phyloP scores from a whole-genome alignment of 1,284 basidiomycete species.

The Ceratobasidium sp. region DNA sequence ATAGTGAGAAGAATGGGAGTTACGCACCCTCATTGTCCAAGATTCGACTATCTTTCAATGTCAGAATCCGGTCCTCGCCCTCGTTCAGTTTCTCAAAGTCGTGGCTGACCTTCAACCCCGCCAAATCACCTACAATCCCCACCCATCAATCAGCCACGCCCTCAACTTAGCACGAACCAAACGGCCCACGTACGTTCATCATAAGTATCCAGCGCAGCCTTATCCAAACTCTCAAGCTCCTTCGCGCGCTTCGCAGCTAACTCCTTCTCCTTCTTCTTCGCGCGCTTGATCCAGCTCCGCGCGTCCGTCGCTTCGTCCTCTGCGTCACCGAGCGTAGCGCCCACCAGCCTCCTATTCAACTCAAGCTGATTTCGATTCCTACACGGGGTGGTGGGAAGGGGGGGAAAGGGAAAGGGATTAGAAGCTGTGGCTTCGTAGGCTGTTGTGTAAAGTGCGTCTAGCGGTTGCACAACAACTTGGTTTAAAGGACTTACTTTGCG shows the following conservation, averaged over 20 bases:
- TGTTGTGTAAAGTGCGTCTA: constrained; percentile 45
- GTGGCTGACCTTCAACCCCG: constrained; percentile 95
- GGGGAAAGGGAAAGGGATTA: constrained; percentile 34
- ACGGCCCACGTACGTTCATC: constrained; percentile 74
- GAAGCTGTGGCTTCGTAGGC: constrained; percentile 37
- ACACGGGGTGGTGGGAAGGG: constrained; percentile 50
- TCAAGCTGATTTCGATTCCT: constrained; percentile 94
- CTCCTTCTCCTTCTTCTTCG: constrained; percentile 57
- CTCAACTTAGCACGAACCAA: constrained; percentile 19
- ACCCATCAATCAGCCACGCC: not conserved
- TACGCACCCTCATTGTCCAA: constrained; percentile 89
- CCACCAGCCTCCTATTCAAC: constrained; percentile 44
- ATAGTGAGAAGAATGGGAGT: not conserved
- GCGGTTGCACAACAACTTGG: constrained; percentile 32
- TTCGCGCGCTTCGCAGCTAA: constrained; percentile 72
- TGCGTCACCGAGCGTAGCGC: constrained; percentile 51
- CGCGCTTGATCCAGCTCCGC: constrained; percentile 52
- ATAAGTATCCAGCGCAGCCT: constrained; percentile 79
- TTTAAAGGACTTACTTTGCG: constrained; percentile 82
- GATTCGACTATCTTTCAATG: constrained; percentile 94
- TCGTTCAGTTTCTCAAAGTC: constrained; percentile 92
- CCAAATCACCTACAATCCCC: constrained; percentile 74
- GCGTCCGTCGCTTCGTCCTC: constrained; percentile 52
- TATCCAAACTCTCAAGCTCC: constrained; percentile 87
- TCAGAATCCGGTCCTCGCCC: constrained; percentile 95